phyloP scores from a whole-genome alignment of 2,329 filamentous ascomycete species.

The Fusarium neocosmosporiellum region DNA sequence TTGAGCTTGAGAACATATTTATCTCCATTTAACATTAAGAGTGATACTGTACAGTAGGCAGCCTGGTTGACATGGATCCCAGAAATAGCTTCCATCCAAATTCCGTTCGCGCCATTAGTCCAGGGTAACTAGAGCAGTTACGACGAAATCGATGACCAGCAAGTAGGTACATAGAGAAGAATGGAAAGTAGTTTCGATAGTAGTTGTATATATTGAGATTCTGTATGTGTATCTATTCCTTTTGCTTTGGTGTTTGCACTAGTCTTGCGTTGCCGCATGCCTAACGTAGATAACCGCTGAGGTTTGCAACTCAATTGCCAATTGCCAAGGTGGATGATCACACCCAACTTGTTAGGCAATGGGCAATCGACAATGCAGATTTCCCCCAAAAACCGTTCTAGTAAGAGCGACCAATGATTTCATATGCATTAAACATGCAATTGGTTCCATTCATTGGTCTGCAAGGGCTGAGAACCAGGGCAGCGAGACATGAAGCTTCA shows the following conservation, averaged over 20 bases:
- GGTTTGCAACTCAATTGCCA: not conserved
- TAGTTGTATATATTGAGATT: not conserved
- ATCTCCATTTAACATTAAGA: not conserved
- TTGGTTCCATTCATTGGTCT: not conserved
- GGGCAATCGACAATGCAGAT: not conserved
- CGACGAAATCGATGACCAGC: not conserved
- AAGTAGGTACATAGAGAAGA: too few relatives aligned
- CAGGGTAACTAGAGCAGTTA: not conserved
- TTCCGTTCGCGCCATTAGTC: not conserved
- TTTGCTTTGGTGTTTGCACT: not conserved
- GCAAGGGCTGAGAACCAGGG: not conserved
- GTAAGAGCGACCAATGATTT: not conserved
- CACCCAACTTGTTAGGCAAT: too few relatives aligned
- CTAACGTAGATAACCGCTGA: not conserved
- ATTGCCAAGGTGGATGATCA: not conserved
- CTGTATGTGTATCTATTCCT: not conserved
- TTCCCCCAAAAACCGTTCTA: too few relatives aligned
- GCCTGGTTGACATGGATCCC: not conserved
- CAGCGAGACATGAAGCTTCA: not conserved
- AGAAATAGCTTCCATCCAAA: not conserved
- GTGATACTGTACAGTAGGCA: not conserved
- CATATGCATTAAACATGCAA: not conserved
- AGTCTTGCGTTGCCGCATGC: not conserved
- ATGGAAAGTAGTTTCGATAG: not conserved
- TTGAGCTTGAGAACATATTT: not conserved